phyloP scores from a whole-genome alignment of 495 filamentous ascomycete species.

The Usnea hakonensis region DNA sequence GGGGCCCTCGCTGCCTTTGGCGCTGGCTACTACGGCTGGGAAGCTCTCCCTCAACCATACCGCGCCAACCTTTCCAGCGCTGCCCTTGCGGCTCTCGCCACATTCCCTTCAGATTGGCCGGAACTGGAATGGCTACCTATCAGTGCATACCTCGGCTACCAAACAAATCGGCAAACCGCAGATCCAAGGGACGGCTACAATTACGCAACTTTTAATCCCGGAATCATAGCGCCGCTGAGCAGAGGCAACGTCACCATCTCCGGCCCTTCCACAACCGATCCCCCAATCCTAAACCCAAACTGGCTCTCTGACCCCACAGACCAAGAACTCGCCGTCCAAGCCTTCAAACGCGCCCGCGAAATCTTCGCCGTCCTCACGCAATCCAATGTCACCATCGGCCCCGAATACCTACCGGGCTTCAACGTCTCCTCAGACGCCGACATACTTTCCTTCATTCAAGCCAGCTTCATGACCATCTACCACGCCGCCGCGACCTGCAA shows the following conservation, averaged over 20 bases:
- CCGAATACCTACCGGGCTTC: conserved; percentile 38
- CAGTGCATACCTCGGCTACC: conserved; percentile 22
- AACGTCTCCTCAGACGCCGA: conserved; percentile 39
- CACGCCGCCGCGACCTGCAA: conserved; percentile 42
- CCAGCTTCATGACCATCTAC: conserved; percentile 36
- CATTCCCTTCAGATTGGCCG: conserved; percentile 42
- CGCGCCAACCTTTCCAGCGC: conserved; percentile 18
- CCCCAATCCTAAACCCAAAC: conserved; percentile 29
- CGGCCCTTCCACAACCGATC: conserved; percentile 8
- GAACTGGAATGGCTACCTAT: conserved; percentile 40
- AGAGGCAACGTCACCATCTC: conserved; percentile 26
- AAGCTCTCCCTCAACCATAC: conserved; percentile 29
- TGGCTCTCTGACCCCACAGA: conserved; percentile 37
- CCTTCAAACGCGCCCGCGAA: conserved; percentile 41
- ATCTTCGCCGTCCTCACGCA: conserved; percentile 25
- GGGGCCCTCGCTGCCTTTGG: conserved; percentile 18
- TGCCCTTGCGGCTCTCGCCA: conserved; percentile 19
- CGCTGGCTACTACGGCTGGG: conserved; percentile 31
- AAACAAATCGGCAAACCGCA: conserved; percentile 6
- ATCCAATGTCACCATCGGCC: conserved; percentile 23
- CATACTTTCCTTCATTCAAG: conserved; percentile 37
- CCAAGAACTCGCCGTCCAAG: conserved; percentile 44
- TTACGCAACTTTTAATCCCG: conserved; percentile 34
- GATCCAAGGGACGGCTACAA: conserved; percentile 30
- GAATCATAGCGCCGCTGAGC: conserved; percentile 36